A percentile compares a stretch with the other conserved stretches of the same genome.
phyloP scores from a whole-genome alignment of 345 rosid species.

The Nasturtium officinale region DNA sequence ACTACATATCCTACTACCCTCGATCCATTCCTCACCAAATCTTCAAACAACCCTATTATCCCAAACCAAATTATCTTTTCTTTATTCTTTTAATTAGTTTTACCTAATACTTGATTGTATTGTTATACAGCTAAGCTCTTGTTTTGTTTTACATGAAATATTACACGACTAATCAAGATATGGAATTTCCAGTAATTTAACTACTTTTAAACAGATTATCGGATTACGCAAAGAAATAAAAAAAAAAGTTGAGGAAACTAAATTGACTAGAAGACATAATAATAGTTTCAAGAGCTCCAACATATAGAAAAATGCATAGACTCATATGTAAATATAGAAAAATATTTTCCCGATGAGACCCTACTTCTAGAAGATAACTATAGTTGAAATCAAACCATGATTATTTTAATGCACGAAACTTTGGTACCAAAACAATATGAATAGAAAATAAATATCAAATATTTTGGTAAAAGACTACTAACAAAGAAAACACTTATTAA shows the following conservation, averaged over 20 bases:
- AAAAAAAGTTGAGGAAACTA: background rate
- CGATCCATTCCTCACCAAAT: conserved; percentile 8
- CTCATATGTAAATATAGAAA: background rate
- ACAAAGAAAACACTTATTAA: conserved; percentile 27
- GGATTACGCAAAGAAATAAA: background rate
- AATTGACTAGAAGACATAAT: background rate
- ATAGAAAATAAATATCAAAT: conserved; percentile 3
- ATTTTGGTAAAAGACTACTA: conserved; percentile 24
- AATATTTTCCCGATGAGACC: background rate
- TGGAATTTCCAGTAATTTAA: background rate
- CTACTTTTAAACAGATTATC: background rate
- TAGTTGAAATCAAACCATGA: conserved; percentile 7
- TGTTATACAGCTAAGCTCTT: conserved; percentile 3
- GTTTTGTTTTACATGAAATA: background rate
- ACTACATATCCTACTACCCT: background rate
- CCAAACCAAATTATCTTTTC: background rate
- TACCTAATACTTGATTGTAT: background rate
- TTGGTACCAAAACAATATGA: conserved; percentile 27
- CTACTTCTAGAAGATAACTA: conserved; percentile 34
- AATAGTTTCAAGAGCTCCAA: background rate
- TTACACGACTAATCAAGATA: background rate
- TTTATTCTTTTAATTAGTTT: background rate
- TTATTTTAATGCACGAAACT: conserved; percentile 26
- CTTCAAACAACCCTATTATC: conserved; percentile 7
- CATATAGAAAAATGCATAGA: conserved; percentile 17